These are phyloP conservation scores for Rhododendron simsii DNA, from an alignment of 148 eudicot genomes.

Conservation along the genomic window DNA sequence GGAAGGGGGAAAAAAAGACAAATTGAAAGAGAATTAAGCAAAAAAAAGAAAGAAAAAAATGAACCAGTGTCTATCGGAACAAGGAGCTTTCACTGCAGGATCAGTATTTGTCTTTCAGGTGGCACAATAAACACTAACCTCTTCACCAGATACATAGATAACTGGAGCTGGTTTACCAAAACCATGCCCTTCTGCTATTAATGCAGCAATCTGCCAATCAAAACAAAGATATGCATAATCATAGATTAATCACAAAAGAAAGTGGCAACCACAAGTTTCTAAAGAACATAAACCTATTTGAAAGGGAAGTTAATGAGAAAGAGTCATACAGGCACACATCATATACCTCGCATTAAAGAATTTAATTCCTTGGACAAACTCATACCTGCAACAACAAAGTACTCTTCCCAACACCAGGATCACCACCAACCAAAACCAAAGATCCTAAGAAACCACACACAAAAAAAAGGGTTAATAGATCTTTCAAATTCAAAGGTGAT, in stretches of 20 bases:
- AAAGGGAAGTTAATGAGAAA: conserved; percentile 2
- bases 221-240: conserved; percentile 24
- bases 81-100: not conserved
- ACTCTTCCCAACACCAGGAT: conserved; percentile 99
- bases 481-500: not conserved
- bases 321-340: not conserved
- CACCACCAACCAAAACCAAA: conserved; percentile 89
- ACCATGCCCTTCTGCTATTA: conserved; percentile 65
- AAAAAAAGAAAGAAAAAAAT: not conserved
- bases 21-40: not conserved
- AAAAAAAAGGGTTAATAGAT: not conserved
- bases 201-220: conserved; percentile 71
- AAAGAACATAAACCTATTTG: not conserved
- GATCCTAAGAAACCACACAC: conserved; percentile 52
- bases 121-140: conserved; percentile 48
- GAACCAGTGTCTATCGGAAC: no score
- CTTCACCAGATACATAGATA: conserved; percentile 94
- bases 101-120: not conserved
- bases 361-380: not conserved
- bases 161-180: conserved; percentile 56
- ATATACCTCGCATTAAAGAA: not conserved
- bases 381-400: conserved; percentile 82
- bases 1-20: not conserved
- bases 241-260: not conserved
- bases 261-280: not conserved